A percentile compares a stretch with the other conserved stretches of the same genome.
Conservation (phyloP, 176 grass and related monocot species). For the Phoenix dactylifera region DNA sequence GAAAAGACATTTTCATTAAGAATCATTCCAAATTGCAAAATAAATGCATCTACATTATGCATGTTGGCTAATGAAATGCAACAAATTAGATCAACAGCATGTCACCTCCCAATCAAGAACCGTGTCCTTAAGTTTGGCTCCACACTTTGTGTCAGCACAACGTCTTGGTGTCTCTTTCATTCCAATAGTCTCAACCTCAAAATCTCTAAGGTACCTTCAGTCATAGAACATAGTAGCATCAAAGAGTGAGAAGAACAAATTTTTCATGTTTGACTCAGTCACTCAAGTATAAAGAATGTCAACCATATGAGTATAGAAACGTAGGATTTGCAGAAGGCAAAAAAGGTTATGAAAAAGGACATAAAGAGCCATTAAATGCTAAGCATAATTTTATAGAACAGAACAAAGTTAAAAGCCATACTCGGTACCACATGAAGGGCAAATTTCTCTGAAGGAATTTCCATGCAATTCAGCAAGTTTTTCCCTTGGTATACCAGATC, state of each 20-base stretch:
- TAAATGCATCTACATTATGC: too few relatives aligned
- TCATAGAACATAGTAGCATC: constrained; percentile 11
- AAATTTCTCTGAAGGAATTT: constrained; percentile 92
- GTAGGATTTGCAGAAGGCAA: too few relatives aligned
- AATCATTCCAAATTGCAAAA: too few relatives aligned
- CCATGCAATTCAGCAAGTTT: constrained; percentile 88
- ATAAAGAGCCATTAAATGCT: constrained; percentile 7
- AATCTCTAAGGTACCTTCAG: constrained; percentile 89
- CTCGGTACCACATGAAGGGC: constrained; percentile 81
- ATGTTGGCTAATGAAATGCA: not conserved
- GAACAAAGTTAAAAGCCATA: constrained; percentile 32
- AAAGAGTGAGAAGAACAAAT: constrained; percentile 16
- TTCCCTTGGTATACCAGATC: constrained; percentile 82
- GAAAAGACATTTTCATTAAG: too few relatives aligned
- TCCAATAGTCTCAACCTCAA: constrained; percentile 97
- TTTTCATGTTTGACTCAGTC: too few relatives aligned
- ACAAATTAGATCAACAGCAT: constrained; percentile 10
- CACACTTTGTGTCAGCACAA: constrained; percentile 61
- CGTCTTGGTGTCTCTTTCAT: constrained; percentile 88
- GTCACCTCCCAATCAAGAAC: constrained; percentile 98
- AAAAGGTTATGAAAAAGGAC: not conserved
- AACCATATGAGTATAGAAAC: too few relatives aligned
- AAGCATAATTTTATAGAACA: not conserved
- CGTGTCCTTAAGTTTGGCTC: constrained; percentile 76
- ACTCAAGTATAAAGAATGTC: too few relatives aligned